Evolutionary conservation across 2,329 filamentous ascomycete genomes (phyloP).

Genomic region (Phaeoacremonium minimum): DNA sequence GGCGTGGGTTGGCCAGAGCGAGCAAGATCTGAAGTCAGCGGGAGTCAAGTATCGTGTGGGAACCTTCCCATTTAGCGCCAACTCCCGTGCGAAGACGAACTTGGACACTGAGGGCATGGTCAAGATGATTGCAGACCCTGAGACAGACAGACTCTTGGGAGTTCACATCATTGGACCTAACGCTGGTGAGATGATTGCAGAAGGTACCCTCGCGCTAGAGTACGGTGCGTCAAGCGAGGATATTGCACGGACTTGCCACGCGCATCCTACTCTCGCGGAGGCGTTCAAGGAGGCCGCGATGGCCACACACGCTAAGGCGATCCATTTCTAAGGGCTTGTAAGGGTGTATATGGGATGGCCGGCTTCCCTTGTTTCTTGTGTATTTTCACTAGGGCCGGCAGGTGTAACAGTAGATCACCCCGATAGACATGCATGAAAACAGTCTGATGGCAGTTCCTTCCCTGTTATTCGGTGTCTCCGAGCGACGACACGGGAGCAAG

Average conservation of each 20-base stretch:
- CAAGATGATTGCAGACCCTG: conserved; percentile 93
- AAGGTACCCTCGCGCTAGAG: conserved; percentile 90
- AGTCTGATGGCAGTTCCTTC: no score
- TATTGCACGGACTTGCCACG: conserved; percentile 90
- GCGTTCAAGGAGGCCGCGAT: conserved; percentile 99
- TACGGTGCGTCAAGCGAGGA: conserved; percentile 96
- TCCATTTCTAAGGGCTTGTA: conserved; percentile 73
- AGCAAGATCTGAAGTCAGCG: conserved; percentile 88
- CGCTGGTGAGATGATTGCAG: conserved; percentile 98
- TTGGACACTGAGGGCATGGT: conserved; percentile 92
- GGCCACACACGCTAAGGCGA: conserved; percentile 92
- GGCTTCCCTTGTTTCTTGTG: background rate
- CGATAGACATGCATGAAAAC: background rate
- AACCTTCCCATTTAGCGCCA: conserved; percentile 95
- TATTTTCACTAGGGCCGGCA: background rate
- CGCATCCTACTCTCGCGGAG: conserved; percentile 92
- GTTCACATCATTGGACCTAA: conserved; percentile 96
- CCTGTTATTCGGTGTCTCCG: no score
- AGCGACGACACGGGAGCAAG: no score
- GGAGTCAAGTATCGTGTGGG: conserved; percentile 91
- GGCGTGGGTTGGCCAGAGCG: conserved; percentile 96
- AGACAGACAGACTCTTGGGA: conserved; percentile 93
- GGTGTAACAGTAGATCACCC: background rate
- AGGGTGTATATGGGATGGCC: background rate
- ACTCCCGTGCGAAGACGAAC: conserved; percentile 98